Conservation (phyloP, 441 rosid species). For the Pelargonium citronellum region DNA sequence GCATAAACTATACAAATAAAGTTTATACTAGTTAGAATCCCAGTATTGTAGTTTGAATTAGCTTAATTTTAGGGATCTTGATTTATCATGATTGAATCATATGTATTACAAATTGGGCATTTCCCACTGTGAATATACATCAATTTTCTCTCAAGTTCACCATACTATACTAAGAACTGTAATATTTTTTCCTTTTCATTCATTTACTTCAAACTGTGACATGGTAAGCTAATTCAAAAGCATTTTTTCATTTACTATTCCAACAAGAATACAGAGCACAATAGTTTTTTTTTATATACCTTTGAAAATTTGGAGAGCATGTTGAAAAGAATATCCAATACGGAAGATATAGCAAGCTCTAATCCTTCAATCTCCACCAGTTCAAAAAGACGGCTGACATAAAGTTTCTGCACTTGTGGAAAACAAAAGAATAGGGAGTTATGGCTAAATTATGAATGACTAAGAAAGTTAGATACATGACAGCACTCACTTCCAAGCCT, state of each 20-base stretch:
- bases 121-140: no score
- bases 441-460: constrained; percentile 13
- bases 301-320: constrained; percentile 58
- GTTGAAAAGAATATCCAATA: constrained; percentile 51
- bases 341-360: constrained; percentile 68
- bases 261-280: constrained; percentile 8
- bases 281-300: constrained; percentile 35
- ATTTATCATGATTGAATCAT: no score
- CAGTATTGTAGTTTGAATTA: no score
- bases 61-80: no score
- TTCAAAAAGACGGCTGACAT: constrained; percentile 57
- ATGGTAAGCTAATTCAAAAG: not conserved
- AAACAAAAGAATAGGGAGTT: constrained; percentile 11
- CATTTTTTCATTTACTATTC: constrained; percentile 6
- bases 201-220: no score
- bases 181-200: no score
- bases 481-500: constrained; percentile 69
- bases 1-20: no score
- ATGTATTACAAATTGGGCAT: no score
- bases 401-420: constrained; percentile 54
- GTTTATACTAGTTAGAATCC: no score
- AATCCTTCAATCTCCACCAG: constrained; percentile 77
- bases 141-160: not conserved
- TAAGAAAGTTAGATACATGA: constrained; percentile 16
- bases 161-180: not conserved